Percentiles rank a stretch among this genome's conserved stretches.
phyloP scores from a whole-genome alignment of 148 eudicot species.

The Beta vulgaris region DNA sequence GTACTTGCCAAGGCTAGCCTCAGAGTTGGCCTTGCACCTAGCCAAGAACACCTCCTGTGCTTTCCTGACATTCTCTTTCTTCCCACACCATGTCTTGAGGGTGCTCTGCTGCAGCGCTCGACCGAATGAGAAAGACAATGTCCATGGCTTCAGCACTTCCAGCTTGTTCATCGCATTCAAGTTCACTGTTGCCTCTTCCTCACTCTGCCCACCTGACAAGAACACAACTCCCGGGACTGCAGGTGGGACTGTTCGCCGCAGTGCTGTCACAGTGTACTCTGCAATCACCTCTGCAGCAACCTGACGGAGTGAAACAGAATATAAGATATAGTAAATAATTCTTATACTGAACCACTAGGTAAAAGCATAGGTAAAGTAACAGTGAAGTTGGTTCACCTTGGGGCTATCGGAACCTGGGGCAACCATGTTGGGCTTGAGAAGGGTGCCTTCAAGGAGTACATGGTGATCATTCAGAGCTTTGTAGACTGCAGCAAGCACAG shows the following conservation, averaged over 20 bases:
- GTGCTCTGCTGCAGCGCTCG: conserved; percentile 88
- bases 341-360: neutral
- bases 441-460: conserved; percentile 86
- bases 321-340: no score
- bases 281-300: conserved; percentile 79
- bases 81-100: conserved; percentile 81
- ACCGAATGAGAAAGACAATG: conserved; percentile 82
- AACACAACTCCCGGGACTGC: conserved; percentile 94
- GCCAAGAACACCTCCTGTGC: conserved; percentile 67
- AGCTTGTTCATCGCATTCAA: conserved; percentile 84
- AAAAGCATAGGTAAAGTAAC: neutral
- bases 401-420: conserved; percentile 88
- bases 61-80: conserved; percentile 64
- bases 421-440: conserved; percentile 94
- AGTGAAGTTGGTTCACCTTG: conserved; percentile 38
- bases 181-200: conserved; percentile 76
- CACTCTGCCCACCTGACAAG: conserved; percentile 89
- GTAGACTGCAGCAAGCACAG: conserved; percentile 74
- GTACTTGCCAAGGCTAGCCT: conserved; percentile 75
- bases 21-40: conserved; percentile 83
- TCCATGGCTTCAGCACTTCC: conserved; percentile 75
- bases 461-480: conserved; percentile 93
- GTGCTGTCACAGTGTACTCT: conserved; percentile 71
- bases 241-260: conserved; percentile 77
- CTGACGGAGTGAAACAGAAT: conserved; percentile 32